Conservation (phyloP, 768 basidiomycete species). For the Suillus paluster region DNA sequence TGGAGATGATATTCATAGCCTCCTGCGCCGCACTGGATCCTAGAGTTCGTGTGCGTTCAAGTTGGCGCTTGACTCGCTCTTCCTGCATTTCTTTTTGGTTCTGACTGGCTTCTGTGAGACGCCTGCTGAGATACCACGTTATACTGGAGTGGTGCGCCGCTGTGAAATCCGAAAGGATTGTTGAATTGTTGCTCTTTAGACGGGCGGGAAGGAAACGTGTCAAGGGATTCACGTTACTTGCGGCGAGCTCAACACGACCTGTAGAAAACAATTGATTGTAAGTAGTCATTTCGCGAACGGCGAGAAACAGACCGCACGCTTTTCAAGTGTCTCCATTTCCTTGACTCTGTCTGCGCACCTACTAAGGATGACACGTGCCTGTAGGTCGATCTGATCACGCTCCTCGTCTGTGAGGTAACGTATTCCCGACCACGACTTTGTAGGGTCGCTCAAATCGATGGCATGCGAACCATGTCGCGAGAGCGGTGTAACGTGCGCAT, state of each 20-base stretch:
- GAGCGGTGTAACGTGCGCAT: slow-evolving; percentile 57
- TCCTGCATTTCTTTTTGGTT: slow-evolving; percentile 90
- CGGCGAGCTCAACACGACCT: slow-evolving; percentile 72
- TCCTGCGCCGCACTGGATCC: slow-evolving; percentile 80
- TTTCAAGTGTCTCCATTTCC: slow-evolving; percentile 87
- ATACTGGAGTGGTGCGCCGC: slow-evolving; percentile 94
- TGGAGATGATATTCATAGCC: slow-evolving; percentile 49
- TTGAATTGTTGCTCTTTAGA: slow-evolving; percentile 62
- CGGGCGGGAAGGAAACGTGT: slow-evolving; percentile 74
- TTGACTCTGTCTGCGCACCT: slow-evolving; percentile 87
- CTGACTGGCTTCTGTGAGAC: slow-evolving; percentile 80
- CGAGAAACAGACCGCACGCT: slow-evolving; percentile 60
- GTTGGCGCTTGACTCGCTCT: slow-evolving; percentile 85
- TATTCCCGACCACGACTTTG: slow-evolving; percentile 63
- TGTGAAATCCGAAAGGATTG: slow-evolving; percentile 58
- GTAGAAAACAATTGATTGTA: slow-evolving; percentile 17
- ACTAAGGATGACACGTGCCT: slow-evolving; percentile 83
- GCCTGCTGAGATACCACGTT: slow-evolving; percentile 87
- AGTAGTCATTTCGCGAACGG: slow-evolving; percentile 19
- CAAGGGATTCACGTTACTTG: slow-evolving; percentile 67
- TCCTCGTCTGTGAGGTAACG: slow-evolving; percentile 86
- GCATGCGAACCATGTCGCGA: slow-evolving; percentile 53
- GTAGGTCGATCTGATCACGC: slow-evolving; percentile 93
- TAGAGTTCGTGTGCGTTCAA: slow-evolving; percentile 82
- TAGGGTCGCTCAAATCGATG: slow-evolving; percentile 58